Evolutionary conservation across 805 yeast genomes (phyloP), one percentile per base, ranked within the genome.

Genomic region (Pichia membranifaciens): DNA sequence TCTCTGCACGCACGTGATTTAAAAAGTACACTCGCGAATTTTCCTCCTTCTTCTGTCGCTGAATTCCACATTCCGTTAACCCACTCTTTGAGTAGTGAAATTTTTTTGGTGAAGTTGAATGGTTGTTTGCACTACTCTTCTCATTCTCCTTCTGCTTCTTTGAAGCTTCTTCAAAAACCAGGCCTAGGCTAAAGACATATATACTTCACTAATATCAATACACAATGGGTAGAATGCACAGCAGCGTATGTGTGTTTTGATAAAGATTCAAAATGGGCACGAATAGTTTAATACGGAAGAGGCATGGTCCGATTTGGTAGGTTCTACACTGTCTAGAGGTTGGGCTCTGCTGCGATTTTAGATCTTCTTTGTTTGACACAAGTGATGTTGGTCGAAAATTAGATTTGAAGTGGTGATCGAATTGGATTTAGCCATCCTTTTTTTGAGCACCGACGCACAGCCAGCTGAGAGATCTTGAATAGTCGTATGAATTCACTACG

Each of bases 141-240:
- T 16, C 18, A 22, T 28, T 34, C 17, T 18, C 17, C 13, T 29
- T 16, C 20, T 23, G 3, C n/a, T 22, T 6, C 20, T 28, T 18
- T 29, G 37, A 3, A 17, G 8, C 15, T 31, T 41, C 43, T 39
- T 17, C 21, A 36, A 36, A 29, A 7, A 35, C 28, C 43, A 50
- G 43, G 50, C 49, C 42, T 50, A 44, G 52, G 50, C 47, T 43
- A 47, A 21, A 39, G 40, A 45, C 28, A 43, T 37, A 43, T 42
- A 33, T 34, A 39, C 35, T 42, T 33, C 28, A 40, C 21, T 40
- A 34, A 44, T 37, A 31, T 38, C 51, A 49, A 44, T 41, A 75
- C 82, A 86, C 79, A 73, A 91, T 91, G 99, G 99, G 96, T 90
- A 96, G 99, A 81, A 83, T 91, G 90, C 98, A 91, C 88, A 86